These are phyloP conservation scores for Trichoderma erinaceum DNA, from an alignment of 495 filamentous ascomycete species.

Conservation along the genomic window DNA sequence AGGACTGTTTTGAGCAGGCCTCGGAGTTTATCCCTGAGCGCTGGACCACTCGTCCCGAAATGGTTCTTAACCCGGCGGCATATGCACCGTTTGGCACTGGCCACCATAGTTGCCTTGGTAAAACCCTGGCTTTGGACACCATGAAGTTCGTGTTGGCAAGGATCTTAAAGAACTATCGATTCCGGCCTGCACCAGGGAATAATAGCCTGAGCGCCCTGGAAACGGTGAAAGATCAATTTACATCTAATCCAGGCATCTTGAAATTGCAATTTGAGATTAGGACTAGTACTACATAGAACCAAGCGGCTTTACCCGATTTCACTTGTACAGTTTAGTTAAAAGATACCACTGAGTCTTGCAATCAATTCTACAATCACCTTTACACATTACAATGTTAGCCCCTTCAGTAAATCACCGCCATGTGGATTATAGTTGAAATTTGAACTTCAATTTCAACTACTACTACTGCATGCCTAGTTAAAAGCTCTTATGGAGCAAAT, in stretches of 20 bases:
- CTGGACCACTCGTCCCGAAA: slow-evolving; percentile 39
- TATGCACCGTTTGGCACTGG: slow-evolving; percentile 49
- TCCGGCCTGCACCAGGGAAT: slow-evolving; percentile 39
- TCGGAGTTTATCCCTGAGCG: slow-evolving; percentile 49
- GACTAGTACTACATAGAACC: not conserved
- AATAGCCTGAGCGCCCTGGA: slow-evolving; percentile 30
- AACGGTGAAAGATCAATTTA: slow-evolving; percentile 41
- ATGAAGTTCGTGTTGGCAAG: slow-evolving; percentile 39
- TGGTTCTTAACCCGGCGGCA: slow-evolving; percentile 37
- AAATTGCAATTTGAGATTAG: slow-evolving; percentile 16
- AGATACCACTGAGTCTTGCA: no score
- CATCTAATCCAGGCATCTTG: slow-evolving; percentile 26
- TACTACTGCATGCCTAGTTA: not conserved
- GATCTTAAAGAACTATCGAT: slow-evolving; percentile 35
- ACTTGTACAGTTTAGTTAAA: no score
- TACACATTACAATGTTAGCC: no score
- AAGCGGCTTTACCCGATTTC: not conserved
- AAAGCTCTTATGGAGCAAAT: not conserved
- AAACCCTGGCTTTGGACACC: slow-evolving; percentile 46
- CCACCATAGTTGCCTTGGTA: slow-evolving; percentile 44
- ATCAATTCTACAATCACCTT: no score
- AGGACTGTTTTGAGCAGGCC: slow-evolving; percentile 32
- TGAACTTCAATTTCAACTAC: not conserved
- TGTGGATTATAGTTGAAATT: not conserved
- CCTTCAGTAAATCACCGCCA: no score